Evolutionary conservation across 2,329 filamentous ascomycete genomes (phyloP), one percentile per base, ranked within the genome.

Genomic region (Cryphonectria parasitica): DNA sequence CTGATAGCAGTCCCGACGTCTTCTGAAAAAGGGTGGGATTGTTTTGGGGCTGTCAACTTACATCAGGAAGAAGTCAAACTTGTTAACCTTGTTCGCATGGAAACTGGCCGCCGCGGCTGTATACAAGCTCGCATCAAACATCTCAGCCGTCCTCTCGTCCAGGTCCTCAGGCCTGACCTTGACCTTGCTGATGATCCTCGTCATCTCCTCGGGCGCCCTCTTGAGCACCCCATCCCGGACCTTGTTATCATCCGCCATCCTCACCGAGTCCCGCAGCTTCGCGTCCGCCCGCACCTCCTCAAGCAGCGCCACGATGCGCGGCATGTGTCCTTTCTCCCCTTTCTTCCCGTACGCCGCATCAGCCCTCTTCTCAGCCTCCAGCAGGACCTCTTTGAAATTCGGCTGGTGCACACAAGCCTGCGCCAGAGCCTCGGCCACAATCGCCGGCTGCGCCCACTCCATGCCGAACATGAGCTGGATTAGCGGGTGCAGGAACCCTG

Each of bases 381-480:
- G 72, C 39, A 96, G 83, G 72, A 90, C 87, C 0, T 79, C 74
- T 1, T 80, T 82, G 1, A 91, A 83, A 79, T 86, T 86, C 60
- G 85, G 81, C 8, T 84, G 81, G 77, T 97, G 93, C 1, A 94
- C 88, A 10, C 91, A 89, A 1, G 91, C 85, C 81, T 97, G 91
- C 0, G 94, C 93, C 25, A 97, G 87, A 0, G 84, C 94, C 80
- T 95, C 89, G 7, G 94, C 93, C 39, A 97, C 85, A 71, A 97
- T 89, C 52, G 92, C 92, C 1, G 93, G 93, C 77, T 97, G 93
- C 13, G 86, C 79, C 82, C 94, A 97, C 78, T 97, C 94, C 49
- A 97, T 78, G 5, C 92, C 94, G 77, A 94, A 97, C 64, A 94
- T 92, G 28, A 97, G 86, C 77, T 97, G 93, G 73, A 97, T 95